Base-by-base conservation (phyloP, 306 rosid genomes). In the Pterocarpus santalinus region DNA sequence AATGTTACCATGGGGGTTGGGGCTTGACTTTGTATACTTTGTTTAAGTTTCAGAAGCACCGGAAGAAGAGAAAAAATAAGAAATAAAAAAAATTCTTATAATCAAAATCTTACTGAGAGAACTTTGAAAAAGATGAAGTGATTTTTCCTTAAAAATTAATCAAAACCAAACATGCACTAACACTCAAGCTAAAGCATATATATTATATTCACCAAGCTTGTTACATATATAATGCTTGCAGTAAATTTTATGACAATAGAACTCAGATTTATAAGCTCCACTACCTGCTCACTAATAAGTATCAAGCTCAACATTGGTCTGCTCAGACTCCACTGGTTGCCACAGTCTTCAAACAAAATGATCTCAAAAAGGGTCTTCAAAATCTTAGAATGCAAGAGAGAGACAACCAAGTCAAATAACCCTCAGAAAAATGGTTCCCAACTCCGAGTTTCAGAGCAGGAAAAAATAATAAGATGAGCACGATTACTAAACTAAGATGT, bases 251-350 rank as follows among this genome's bases (percentile, higher is more conserved):
- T 10, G 22, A 83, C 49, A 52, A 67, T 8, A 51, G 55, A 47
- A 75, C 30, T 63, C 10, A 35, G 12, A 47, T 43, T 28, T 49
- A 58, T 5, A 67, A 83, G 79, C 73, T 61, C 16, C 38, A 47
- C 52, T 76, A 95, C 98, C 97, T 95, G 89, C 86, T 91, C 97
- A 76, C 89, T 95, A 47, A 95, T 90, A 58, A 95, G 97, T 81
- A 95, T 95, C 88, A 92, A 77, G 88, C 98, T 92, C 83, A 95
- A 84, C 97, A 95, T 95, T 61, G 98, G 97, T 84, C 97, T 91
- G 90, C 98, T 95, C 82, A 95, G 90, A 86, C 94, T 90, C 97
- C 97, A 92, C 76, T 95, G 98, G 85, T 95, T 95, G 78, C 94
- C 91, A 80, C 95, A 88, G 73, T 95, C 98, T 85, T 93, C 98